phyloP scores from a whole-genome alignment of 2,329 filamentous ascomycete species.

The Xylariaceae sp. region DNA sequence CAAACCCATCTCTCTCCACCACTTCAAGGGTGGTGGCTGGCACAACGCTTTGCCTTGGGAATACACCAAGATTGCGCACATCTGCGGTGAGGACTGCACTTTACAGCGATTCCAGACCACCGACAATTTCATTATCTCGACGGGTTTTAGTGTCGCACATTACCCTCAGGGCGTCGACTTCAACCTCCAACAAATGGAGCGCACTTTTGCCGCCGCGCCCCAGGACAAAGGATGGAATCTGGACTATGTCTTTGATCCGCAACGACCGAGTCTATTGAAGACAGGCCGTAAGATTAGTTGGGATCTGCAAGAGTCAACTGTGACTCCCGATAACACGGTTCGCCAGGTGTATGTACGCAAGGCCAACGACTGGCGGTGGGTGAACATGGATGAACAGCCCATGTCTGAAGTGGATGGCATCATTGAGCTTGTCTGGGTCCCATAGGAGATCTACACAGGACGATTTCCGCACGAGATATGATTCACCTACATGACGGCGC shows the following conservation, averaged over 20 bases:
- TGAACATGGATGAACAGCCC: slow-evolving; percentile 50
- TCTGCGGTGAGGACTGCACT: slow-evolving; percentile 67
- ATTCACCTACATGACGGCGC: slow-evolving; percentile 32
- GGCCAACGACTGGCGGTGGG: slow-evolving; percentile 61
- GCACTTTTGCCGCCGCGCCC: slow-evolving; percentile 57
- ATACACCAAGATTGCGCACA: slow-evolving; percentile 62
- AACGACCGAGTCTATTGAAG: slow-evolving; percentile 54
- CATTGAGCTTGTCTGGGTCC: slow-evolving; percentile 64
- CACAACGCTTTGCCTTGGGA: slow-evolving; percentile 61
- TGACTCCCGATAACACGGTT: slow-evolving; percentile 57
- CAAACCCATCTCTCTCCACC: slow-evolving; percentile 66
- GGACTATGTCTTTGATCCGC: slow-evolving; percentile 59
- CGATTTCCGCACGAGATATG: slow-evolving; percentile 28
- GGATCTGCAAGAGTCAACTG: slow-evolving; percentile 59
- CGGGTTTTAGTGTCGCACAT: slow-evolving; percentile 65
- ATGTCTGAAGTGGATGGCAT: slow-evolving; percentile 63
- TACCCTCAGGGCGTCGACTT: slow-evolving; percentile 61
- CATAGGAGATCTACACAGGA: slow-evolving; percentile 36
- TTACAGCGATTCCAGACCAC: slow-evolving; percentile 63
- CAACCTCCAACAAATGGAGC: slow-evolving; percentile 58
- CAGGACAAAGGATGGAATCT: slow-evolving; percentile 58
- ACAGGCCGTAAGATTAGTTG: slow-evolving; percentile 60
- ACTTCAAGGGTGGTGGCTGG: slow-evolving; percentile 68
- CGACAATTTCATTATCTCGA: slow-evolving; percentile 62
- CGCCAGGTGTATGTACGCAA: slow-evolving; percentile 61